Conservation (phyloP, 192 early-diverging fungal genomes). For the Phycomyces blakesleeanus region DNA sequence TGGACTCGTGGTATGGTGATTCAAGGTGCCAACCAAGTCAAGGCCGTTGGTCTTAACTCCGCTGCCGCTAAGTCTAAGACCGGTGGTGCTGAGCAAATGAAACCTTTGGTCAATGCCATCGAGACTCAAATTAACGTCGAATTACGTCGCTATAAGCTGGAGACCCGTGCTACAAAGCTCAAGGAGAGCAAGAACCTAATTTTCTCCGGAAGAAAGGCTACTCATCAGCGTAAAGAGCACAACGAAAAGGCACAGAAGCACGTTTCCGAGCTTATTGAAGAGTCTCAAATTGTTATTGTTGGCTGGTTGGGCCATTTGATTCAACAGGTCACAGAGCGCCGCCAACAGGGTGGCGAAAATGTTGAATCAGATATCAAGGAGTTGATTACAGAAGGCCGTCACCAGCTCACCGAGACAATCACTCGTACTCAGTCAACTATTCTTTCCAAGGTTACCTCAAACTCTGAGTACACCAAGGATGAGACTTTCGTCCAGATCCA, state of each 20-base stretch:
- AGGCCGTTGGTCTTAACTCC: slow-evolving; percentile 10
- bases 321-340: slow-evolving; percentile 6
- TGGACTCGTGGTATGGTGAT: slow-evolving; percentile 13
- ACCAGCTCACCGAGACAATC: slow-evolving; percentile 1
- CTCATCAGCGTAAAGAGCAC: slow-evolving; percentile 9
- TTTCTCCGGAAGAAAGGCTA: background rate
- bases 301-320: slow-evolving; percentile 16
- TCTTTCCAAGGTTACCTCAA: background rate
- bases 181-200: slow-evolving; percentile 11
- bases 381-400: slow-evolving; percentile 1
- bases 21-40: slow-evolving; percentile 12
- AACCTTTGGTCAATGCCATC: slow-evolving; percentile 12
- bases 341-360: background rate
- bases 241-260: background rate
- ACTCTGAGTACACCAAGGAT: background rate
- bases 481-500: slow-evolving; percentile 8
- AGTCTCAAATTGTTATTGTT: slow-evolving; percentile 10
- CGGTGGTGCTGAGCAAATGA: slow-evolving; percentile 16
- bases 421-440: slow-evolving; percentile 3
- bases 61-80: slow-evolving; percentile 9
- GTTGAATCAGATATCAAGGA: slow-evolving; percentile 7
- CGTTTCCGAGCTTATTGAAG: slow-evolving; percentile 13
- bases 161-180: background rate
- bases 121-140: slow-evolving; percentile 13
- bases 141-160: slow-evolving; percentile 4